Conservation (phyloP, 306 rosid species). For the Cucurbita argyrosperma region DNA sequence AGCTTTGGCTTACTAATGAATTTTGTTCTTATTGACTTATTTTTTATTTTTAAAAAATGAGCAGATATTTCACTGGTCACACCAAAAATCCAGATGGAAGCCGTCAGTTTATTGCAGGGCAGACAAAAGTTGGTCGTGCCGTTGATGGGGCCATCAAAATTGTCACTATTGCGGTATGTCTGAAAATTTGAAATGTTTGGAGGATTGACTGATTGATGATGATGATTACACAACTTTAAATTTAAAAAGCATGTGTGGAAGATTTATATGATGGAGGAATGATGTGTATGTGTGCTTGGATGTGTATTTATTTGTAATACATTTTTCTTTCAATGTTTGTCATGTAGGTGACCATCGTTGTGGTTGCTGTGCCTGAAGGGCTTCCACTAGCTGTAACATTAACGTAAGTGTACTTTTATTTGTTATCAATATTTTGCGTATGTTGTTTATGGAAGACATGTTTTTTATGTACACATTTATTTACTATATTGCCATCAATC, state of each 20-base stretch:
- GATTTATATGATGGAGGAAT: background rate
- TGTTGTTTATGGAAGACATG: background rate
- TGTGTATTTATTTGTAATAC: background rate
- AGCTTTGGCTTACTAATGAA: background rate
- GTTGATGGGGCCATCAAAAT: slow-evolving; percentile 83
- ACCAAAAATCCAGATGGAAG: slow-evolving; percentile 28
- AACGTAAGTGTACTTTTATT: slow-evolving; percentile 42
- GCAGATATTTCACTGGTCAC: slow-evolving; percentile 88
- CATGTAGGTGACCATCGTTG: slow-evolving; percentile 77
- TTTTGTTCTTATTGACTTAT: background rate
- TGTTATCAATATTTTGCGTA: background rate
- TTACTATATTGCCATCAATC: background rate
- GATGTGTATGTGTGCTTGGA: background rate
- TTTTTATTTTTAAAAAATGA: slow-evolving; percentile 5
- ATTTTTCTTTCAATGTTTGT: background rate
- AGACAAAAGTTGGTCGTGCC: slow-evolving; percentile 57
- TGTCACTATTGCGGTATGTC: slow-evolving; percentile 79
- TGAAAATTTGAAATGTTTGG: background rate
- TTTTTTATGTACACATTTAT: background rate
- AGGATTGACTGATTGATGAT: background rate
- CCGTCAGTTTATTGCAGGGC: slow-evolving; percentile 44
- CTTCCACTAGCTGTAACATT: slow-evolving; percentile 89
- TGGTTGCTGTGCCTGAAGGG: slow-evolving; percentile 97
- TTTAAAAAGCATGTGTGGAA: background rate
- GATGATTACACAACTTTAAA: background rate